phyloP scores from a whole-genome alignment of 2,329 filamentous ascomycete species.

The Cryoendolithus antarcticus region DNA sequence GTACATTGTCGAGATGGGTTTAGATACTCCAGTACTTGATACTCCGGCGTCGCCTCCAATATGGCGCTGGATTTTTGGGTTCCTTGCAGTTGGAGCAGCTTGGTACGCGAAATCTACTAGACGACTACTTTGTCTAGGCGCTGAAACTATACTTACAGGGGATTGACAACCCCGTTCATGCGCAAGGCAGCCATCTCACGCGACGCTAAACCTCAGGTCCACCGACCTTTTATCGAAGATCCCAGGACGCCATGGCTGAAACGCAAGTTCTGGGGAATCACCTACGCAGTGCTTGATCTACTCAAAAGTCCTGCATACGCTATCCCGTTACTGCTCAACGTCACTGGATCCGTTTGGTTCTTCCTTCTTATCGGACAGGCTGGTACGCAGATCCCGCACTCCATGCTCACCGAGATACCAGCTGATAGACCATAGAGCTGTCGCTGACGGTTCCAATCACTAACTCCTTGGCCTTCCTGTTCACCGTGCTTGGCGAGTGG shows the following conservation, averaged over 20 bases:
- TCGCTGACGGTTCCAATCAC: conserved; percentile 91
- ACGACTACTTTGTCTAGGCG: too few species aligned
- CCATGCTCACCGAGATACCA: neutral
- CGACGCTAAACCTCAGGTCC: conserved; percentile 33
- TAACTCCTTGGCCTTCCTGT: conserved; percentile 89
- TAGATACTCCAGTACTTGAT: conserved; percentile 13
- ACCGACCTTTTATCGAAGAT: conserved; percentile 34
- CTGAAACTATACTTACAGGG: neutral
- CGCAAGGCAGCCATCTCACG: conserved; percentile 61
- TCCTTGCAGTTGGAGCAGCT: conserved; percentile 78
- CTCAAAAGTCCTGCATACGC: conserved; percentile 73
- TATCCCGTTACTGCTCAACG: conserved; percentile 69
- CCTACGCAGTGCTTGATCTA: conserved; percentile 67
- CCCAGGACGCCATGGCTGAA: conserved; percentile 40
- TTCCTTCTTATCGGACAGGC: conserved; percentile 87
- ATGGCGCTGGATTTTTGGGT: conserved; percentile 77
- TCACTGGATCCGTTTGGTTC: conserved; percentile 94
- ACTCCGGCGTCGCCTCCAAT: conserved; percentile 27
- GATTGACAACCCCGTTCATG: conserved; percentile 67
- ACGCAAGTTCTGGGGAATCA: conserved; percentile 48
- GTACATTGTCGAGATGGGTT: conserved; percentile 14
- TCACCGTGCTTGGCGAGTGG: conserved; percentile 91
- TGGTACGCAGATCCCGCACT: conserved; percentile 42
- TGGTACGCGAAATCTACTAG: conserved; percentile 54
- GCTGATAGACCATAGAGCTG: conserved; percentile 48